Evolutionary conservation across 2,329 filamentous ascomycete genomes (phyloP), one percentile per base, ranked within the genome.

Genomic region (Ascochyta pisi): DNA sequence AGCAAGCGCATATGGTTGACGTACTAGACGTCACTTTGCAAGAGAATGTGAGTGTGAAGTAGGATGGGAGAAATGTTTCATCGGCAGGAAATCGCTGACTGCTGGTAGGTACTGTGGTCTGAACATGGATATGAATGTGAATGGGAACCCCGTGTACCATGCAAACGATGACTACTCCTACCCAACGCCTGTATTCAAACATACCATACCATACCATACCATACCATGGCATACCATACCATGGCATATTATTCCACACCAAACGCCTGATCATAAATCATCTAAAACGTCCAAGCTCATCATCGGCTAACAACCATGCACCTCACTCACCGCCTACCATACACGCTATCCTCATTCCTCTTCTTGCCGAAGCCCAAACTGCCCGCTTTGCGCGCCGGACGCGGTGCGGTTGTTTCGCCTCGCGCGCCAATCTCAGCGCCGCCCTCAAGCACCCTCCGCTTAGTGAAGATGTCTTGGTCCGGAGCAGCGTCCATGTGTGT

Each of bases 401-500:
- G 69, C 16, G 44, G 58, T 27, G 58, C 63, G 43, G 65, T 68
- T 13, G 64, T 63, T 6, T 63, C 52, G 13, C 49, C 16, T 34
- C 51, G 15, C 8, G 58, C 26, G 34, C 50, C 26, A 13, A 47
- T 6, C 38, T 51, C 53, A 9, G 27, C 41, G 6, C 49, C 53
- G 15, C 44, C 54, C 16, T 74, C 69, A 39, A 74, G 38, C 35
- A 73, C 70, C 57, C 64, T 67, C 46, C 51, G 70, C 34, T 63
- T 68, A 45, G 73, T 69, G 54, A 77, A 73, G 42, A 80, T 54
- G n/a, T 66, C 64, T 33, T 64, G 53, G 31, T 66, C 73, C 49
- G 37, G 70, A 54, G 58, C 64, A 58, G 70, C 73, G 37, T 79
- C 76, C 24, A 76, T 78, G 46, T 77, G 72, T 19, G 77, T 77